Evolutionary conservation across 805 yeast species (phyloP).

Genomic region (Millerozyma acaciae): DNA sequence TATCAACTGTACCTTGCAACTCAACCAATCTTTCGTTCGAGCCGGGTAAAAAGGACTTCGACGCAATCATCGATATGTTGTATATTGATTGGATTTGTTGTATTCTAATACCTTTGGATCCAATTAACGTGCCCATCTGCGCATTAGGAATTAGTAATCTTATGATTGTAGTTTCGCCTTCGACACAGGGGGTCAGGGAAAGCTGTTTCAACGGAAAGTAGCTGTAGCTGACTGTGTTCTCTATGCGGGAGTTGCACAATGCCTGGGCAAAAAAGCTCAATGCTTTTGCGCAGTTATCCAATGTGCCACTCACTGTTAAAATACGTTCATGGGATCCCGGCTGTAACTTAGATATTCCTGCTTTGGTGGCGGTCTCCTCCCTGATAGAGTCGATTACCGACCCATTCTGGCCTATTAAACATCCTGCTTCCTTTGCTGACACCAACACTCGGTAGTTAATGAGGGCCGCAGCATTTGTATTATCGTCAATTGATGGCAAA

Average conservation of each 20-base stretch:
- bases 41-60: slow-evolving; percentile 75
- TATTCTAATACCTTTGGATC: slow-evolving; percentile 76
- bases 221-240: slow-evolving; percentile 37
- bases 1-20: slow-evolving; percentile 71
- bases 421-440: slow-evolving; percentile 84
- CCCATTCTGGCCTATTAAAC: slow-evolving; percentile 84
- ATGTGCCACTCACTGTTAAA: slow-evolving; percentile 70
- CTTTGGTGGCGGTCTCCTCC: slow-evolving; percentile 72
- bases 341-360: slow-evolving; percentile 78
- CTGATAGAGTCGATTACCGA: slow-evolving; percentile 71
- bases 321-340: slow-evolving; percentile 82
- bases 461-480: slow-evolving; percentile 25
- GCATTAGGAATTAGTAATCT: slow-evolving; percentile 76
- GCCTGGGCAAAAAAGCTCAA: slow-evolving; percentile 67
- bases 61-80: slow-evolving; percentile 78
- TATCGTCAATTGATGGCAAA: slow-evolving; percentile 27
- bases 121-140: slow-evolving; percentile 87
- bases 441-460: slow-evolving; percentile 56
- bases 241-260: slow-evolving; percentile 42
- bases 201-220: slow-evolving; percentile 60
- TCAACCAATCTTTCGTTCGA: slow-evolving; percentile 86
- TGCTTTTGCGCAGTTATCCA: slow-evolving; percentile 67
- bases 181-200: slow-evolving; percentile 47
- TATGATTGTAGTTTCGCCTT: slow-evolving; percentile 51
- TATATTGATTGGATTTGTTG: slow-evolving; percentile 69